Base-by-base conservation (phyloP, 129 eudicot genomes). In the Saussurea involucrata region DNA sequence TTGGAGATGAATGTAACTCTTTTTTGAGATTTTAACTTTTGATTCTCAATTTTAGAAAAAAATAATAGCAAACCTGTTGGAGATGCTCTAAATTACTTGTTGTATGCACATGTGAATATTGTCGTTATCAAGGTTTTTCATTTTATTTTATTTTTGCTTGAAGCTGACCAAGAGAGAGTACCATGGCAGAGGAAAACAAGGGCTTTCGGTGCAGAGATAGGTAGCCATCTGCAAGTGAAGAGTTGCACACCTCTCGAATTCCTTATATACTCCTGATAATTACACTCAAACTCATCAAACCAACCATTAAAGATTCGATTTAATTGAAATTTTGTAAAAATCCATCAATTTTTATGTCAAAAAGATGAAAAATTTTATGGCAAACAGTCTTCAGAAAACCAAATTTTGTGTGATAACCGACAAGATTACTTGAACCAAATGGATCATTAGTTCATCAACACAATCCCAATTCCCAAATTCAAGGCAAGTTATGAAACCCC, bases 101-200 rank as follows among this genome's bases (percentile, higher is more conserved):
- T n/a, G n/a, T 32, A 32, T 32, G 0, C 34, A 2, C 5, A 32
- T 32, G 34, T 32, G 5, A 2, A 32, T n/a, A n/a, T n/a, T n/a
- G n/a, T n/a, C n/a, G n/a, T n/a, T 32, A 32, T 2, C 34, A 32
- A 12, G 1, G 2, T 36, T 2, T 8, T 36, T 9, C 1, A 7
- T 12, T 1, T 1, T 36, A 7, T 8, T 8, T 9, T 1, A 36
- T 36, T 36, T 6, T 36, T 0, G 0, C 8, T 0, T 1, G 11
- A 1, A 0, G 8, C 2, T 36, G 8, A 36, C 2, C 8, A 2
- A 10, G 75, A 80, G 76, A 78, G 49, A 57, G 73, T 9, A 95
- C 99, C 99, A 84, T 95, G 99, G 87, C 99, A 95, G 73, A 95
- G 97, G 84, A 95, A 95, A 78, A 95, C 90, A 74, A 95, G 96